A percentile compares a stretch with the other conserved stretches of the same genome.
Evolutionary conservation across 352 stramenopile genomes (phyloP).

Genomic region (Achlya hypogyna): DNA sequence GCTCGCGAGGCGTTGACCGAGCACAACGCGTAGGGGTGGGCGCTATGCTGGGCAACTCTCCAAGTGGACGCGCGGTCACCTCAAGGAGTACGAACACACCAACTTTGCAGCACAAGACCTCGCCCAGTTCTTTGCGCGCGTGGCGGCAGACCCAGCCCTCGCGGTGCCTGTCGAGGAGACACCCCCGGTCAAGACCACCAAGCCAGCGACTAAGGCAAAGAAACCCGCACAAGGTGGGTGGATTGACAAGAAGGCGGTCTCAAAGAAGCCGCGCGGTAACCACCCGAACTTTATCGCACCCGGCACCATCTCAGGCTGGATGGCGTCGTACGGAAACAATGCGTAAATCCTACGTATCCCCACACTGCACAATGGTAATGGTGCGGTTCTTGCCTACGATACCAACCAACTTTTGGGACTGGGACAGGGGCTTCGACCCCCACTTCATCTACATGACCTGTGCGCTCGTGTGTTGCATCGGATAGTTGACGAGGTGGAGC

Average conservation of each 20-base stretch:
- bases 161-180: not conserved
- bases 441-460: no score
- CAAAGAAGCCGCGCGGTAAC: slow-evolving; percentile 6
- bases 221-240: not conserved
- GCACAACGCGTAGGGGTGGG: not conserved
- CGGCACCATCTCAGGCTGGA: not conserved
- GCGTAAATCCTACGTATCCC: no score
- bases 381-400: no score
- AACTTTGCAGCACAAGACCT: not conserved
- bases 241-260: no score
- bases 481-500: no score
- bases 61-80: slow-evolving; percentile 16
- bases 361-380: no score
- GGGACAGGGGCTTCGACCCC: no score
- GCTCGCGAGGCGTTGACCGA: not conserved
- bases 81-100: not conserved
- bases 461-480: no score
- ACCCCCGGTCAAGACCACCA: not conserved
- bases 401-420: no score
- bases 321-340: not conserved
- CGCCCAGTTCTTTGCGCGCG: not conserved
- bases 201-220: not conserved
- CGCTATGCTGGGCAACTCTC: slow-evolving; percentile 9
- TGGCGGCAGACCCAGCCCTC: not conserved
- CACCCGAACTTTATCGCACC: not conserved